A percentile compares a stretch with the other conserved stretches of the same genome.
Conservation (phyloP, 73 alveolate genomes). For the Paramecium biaurelia region DNA sequence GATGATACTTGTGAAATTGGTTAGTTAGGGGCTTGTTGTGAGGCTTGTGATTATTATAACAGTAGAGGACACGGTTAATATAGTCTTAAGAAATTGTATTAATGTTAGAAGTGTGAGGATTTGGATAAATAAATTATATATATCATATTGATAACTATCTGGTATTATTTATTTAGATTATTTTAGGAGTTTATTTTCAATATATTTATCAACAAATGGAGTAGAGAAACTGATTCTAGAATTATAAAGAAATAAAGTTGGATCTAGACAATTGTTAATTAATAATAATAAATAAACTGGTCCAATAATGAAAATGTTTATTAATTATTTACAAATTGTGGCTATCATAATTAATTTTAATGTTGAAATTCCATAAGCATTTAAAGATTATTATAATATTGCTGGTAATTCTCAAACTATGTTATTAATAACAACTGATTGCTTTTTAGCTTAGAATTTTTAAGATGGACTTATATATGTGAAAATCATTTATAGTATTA, state of each 20-base stretch:
- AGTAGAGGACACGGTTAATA: constrained; percentile 8
- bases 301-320: constrained; percentile 36
- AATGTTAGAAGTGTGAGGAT: constrained; percentile 34
- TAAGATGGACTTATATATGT: not conserved
- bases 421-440: not conserved
- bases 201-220: not conserved
- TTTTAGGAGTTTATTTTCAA: not conserved
- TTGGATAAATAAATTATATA: not conserved
- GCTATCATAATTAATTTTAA: constrained; percentile 13
- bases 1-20: constrained; percentile 13
- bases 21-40: constrained; percentile 46
- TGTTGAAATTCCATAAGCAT: constrained; percentile 7
- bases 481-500: not conserved
- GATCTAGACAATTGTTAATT: not conserved
- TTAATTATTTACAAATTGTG: not conserved
- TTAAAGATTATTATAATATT: not conserved
- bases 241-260: not conserved
- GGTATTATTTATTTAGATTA: not conserved
- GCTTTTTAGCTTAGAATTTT: not conserved
- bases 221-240: not conserved
- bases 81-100: not conserved
- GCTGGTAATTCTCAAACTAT: not conserved
- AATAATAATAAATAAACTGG: not conserved
- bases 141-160: not conserved
- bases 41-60: constrained; percentile 20